Base-by-base conservation (phyloP, 2,329 filamentous ascomycete species). In the Sclerotinia borealis region DNA sequence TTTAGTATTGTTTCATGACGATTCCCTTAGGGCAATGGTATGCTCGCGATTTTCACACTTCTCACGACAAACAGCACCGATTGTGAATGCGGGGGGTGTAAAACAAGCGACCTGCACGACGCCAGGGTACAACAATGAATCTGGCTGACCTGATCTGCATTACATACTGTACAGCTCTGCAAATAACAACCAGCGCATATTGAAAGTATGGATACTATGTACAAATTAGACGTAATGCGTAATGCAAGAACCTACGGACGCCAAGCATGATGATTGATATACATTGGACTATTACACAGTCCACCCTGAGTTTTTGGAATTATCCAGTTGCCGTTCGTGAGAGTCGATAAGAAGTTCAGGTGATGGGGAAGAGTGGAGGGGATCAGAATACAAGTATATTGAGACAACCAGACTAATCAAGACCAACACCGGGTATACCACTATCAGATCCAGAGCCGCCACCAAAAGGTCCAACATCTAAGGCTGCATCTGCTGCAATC, bases 401-500 rank as follows among this genome's bases (percentile, higher is more conserved):
- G 51, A 58, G 27, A 41, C 22, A 56, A 29, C 51, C 39, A 62
- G 34, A 68, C 63, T 72, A 75, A 60, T 75, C 73, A 48, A 75
- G 69, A 37, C 71, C 68, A 65, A 71, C 70, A 49, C 59, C 56
- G 55, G 67, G 68, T 59, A 71, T 67, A 43, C 71, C 71, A 64
- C 70, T 74, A 39, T 74, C 73, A 45, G 70, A 71, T 27, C 68
- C 70, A 31, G 69, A 65, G 19, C 69, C 70, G 55, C 63, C 64
- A 45, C 64, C 64, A 67, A 74, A 74, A 50, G 72, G 66, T 45
- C 80, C 84, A 67, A 91, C 81, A 70, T 88, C 84, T 70, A 92
- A 80, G 68, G 81, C 86, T 67, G 89, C 85, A 79, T 98, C 95
- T 77, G 93, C 86, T 68, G 93, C 93, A 74, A 99, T 96, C 92